Conservation (phyloP, 2,329 filamentous ascomycete genomes). For the Epichloe festucae region DNA sequence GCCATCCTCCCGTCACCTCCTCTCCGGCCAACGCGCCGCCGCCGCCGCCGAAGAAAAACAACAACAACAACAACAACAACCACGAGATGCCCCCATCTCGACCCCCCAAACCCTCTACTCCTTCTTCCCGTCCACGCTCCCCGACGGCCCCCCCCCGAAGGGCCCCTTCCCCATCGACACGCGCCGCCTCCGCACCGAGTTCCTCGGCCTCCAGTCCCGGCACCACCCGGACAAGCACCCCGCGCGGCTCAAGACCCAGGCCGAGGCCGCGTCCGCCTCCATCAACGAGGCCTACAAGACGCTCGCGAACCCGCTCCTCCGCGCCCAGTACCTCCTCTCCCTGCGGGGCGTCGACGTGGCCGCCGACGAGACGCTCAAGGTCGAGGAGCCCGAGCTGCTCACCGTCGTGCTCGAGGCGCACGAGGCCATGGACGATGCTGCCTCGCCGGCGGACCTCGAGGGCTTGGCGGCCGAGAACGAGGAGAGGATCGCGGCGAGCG, state of each 20-base stretch:
- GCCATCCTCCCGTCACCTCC: neutral
- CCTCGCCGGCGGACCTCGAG: conserved; percentile 50
- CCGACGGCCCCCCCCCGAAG: conserved; percentile 61
- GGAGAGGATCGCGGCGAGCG: conserved; percentile 48
- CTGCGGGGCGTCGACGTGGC: conserved; percentile 64
- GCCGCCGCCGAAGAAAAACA: too few relatives aligned
- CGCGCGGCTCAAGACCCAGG: conserved; percentile 39
- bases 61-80: neutral
- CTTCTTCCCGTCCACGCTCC: conserved; percentile 73
- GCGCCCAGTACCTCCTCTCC: conserved; percentile 80
- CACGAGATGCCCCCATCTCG: too few relatives aligned
- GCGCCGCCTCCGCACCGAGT: conserved; percentile 64
- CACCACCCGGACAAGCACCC: conserved; percentile 62
- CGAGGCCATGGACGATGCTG: conserved; percentile 61
- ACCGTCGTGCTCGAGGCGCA: conserved; percentile 69
- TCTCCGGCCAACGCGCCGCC: neutral
- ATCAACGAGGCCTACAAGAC: conserved; percentile 93
- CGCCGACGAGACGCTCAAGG: conserved; percentile 61
- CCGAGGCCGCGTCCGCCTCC: conserved; percentile 64
- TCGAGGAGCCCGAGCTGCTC: conserved; percentile 56
- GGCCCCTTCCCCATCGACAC: conserved; percentile 66
- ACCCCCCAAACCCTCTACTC: conserved; percentile 55
- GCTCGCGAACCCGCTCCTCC: conserved; percentile 59
- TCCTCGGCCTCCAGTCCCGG: conserved; percentile 67
- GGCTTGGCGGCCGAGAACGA: conserved; percentile 54